These are phyloP conservation scores for Apiospora sp. DNA, from an alignment of 2,329 filamentous ascomycete species.

Conservation along the genomic window DNA sequence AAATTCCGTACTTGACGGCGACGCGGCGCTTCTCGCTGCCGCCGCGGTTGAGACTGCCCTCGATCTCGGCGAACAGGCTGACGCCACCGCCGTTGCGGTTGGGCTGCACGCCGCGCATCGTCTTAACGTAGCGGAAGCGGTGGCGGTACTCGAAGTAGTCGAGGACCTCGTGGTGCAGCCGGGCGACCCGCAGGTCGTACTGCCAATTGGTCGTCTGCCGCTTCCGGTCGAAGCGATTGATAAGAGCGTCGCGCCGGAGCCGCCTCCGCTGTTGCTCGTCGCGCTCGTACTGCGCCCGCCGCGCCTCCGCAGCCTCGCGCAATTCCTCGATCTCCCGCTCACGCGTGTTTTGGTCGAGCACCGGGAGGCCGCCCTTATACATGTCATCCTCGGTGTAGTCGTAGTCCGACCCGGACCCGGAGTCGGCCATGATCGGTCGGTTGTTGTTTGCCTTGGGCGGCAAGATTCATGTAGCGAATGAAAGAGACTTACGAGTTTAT, in stretches of 20 bases:
- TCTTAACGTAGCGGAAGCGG: background rate
- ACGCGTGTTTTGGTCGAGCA: background rate
- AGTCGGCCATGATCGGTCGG: background rate
- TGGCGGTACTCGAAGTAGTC: background rate
- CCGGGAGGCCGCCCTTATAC: background rate
- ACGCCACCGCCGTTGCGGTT: background rate
- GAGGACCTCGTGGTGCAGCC: background rate
- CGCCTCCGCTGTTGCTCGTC: background rate
- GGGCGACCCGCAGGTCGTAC: background rate
- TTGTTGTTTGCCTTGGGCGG: background rate
- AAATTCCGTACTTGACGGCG: background rate
- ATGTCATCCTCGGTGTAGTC: background rate
- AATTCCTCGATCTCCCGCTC: background rate
- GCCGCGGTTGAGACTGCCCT: background rate
- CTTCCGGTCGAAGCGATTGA: background rate
- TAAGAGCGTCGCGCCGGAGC: background rate
- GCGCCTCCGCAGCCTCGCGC: background rate
- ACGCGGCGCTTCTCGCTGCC: constrained; percentile 3
- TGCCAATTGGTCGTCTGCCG: background rate
- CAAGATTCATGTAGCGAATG: no score
- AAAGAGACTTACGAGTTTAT: background rate
- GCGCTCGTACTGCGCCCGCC: background rate
- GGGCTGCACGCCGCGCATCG: background rate
- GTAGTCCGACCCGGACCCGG: background rate
- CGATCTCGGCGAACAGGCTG: background rate